Evolutionary conservation across 2,329 filamentous ascomycete species (phyloP), one percentile per base, ranked within the genome.

Genomic region (Aspergillus terreus): DNA sequence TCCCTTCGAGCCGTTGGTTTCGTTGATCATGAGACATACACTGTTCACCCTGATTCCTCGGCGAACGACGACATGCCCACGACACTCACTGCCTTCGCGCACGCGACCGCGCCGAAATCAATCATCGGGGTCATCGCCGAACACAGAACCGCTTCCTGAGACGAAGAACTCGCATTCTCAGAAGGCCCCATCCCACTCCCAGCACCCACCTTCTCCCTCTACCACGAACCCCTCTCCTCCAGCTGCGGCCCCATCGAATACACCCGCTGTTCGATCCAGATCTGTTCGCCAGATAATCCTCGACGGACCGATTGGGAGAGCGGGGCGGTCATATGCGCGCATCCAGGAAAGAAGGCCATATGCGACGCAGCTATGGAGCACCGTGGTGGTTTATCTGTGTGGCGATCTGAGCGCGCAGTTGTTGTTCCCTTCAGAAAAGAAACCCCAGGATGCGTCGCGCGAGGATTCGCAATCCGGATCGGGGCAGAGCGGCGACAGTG

Each of bases 341-440:
- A 82, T 84, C 44, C 90, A 96, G 72, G 76, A 82, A 47, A 79
- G 81, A 46, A 77, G 85, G 46, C 92, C 92, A 0, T 88, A 90
- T 64, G 73, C 80, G n/a, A 95, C 90, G 9, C 92, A 96, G 74
- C 69, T 95, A 54, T 78, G 80, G 58, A 90, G 83, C 60, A 84
- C 87, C 40, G 71, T 96, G 43, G 78, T 89, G 36, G 90, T 95
- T 53, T 96, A 91, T 66, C 78, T 92, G 36, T 80, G 83, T 46
- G 89, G 87, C 7, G 91, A 95, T 69, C 59, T 94, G 49, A 85
- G 83, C 42, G 90, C 90, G 43, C 91, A 95, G 73, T 77, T 79
- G 51, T 83, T 95, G 57, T 76, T 76, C 56, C 67, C 75, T 10
- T 57, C 64, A 6, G 63, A 68, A 35, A 48, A 54, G 51, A 49